Evolutionary conservation across 768 basidiomycete genomes (phyloP).

Genomic region (Rhizopogon roseolus): DNA sequence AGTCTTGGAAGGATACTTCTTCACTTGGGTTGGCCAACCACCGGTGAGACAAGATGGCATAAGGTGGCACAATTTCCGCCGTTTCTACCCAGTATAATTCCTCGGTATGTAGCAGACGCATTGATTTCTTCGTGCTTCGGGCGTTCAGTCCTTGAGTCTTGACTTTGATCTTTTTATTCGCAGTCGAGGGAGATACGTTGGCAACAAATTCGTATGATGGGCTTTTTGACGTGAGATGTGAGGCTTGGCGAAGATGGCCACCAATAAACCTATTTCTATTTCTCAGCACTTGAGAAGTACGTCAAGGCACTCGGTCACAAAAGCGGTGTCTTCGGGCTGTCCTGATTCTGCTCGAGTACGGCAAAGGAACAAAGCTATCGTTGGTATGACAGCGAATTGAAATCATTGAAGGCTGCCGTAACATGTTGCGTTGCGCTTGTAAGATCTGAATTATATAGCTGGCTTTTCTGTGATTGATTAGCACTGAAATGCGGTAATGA

Average conservation of each 20-base stretch:
- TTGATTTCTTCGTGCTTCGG: neutral
- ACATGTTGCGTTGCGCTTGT: neutral
- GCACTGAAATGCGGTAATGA: neutral
- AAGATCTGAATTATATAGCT: neutral
- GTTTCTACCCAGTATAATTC: neutral
- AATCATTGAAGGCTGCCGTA: neutral
- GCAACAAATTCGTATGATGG: neutral
- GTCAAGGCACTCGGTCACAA: neutral
- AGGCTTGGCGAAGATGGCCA: neutral
- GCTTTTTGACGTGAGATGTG: no score
- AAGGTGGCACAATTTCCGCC: neutral
- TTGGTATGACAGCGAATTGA: neutral
- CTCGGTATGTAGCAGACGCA: neutral
- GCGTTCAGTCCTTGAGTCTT: neutral
- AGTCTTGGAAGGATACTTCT: conserved; percentile 6
- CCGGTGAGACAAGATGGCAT: conserved; percentile 2
- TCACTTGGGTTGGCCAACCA: neutral
- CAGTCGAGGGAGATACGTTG: neutral
- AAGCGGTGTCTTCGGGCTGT: neutral
- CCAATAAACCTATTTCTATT: neutral
- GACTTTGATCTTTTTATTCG: neutral
- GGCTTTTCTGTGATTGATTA: neutral
- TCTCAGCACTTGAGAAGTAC: neutral
- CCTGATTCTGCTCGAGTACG: neutral
- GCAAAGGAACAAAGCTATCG: neutral